These are phyloP conservation scores for Ehretia macrophylla DNA, from an alignment of 257 asterid genomes.

Conservation along the genomic window DNA sequence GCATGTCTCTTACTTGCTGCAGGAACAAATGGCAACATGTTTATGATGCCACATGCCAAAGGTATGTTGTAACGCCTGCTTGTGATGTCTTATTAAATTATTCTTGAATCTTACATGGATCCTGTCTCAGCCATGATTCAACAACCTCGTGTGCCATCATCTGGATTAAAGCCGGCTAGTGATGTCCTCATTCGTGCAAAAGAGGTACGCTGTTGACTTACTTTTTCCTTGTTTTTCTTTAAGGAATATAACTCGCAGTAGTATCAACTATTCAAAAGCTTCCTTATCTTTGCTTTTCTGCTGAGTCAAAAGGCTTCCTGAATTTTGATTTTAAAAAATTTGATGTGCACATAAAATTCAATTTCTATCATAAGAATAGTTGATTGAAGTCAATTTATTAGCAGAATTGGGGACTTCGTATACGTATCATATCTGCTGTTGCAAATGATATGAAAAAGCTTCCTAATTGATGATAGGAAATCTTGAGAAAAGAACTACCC, in stretches of 20 bases:
- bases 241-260: background rate
- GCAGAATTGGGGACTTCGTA: too few species aligned
- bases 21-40: conserved; percentile 84
- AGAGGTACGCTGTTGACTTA: conserved; percentile 54
- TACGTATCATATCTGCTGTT: too few species aligned
- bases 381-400: too few species aligned
- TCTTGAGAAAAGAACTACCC: too few species aligned
- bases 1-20: conserved; percentile 93
- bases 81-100: conserved; percentile 15
- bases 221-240: background rate
- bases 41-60: conserved; percentile 86
- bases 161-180: conserved; percentile 85
- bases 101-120: conserved; percentile 7
- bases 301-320: too few species aligned
- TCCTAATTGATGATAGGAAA: too few species aligned
- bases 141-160: conserved; percentile 82
- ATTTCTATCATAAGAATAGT: too few species aligned
- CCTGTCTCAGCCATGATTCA: conserved; percentile 80
- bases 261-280: too few species aligned
- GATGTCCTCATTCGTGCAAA: conserved; percentile 81
- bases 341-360: too few species aligned
- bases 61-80: conserved; percentile 34
- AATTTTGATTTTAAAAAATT: too few species aligned
- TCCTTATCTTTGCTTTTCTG: too few species aligned
- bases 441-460: too few species aligned